Base-by-base conservation (phyloP, 106 monocot genomes). In the Cymbidium sinense region DNA sequence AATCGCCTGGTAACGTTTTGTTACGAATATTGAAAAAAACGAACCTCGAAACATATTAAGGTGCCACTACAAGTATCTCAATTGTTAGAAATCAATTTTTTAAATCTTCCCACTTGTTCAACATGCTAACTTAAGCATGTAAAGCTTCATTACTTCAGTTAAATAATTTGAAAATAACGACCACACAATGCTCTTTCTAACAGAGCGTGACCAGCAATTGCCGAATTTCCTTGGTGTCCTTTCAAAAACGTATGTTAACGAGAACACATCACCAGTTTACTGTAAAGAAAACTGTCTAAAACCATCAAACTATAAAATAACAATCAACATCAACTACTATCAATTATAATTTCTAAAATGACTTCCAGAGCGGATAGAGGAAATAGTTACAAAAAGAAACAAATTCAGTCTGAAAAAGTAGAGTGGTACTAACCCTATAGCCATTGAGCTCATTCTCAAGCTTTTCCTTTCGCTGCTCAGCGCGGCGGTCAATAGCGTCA, bases 401-500 rank as follows among this genome's bases (percentile, higher is more conserved):
- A 71, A 34, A 65, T 30, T 10, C 29, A 33, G 31, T 15, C 21
- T 13, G 67, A 71, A 71, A 34, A 71, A 71, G 20, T 21, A 21
- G n/a, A 43, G 20, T 7, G 50, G 33, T 41, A 39, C 76, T 58
- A 83, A 98, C 96, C 87, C 83, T 88, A 52, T 94, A 99, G 1
- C 88, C 90, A 78, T 92, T 99, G 72, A 94, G 92, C 72, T 99
- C 98, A 64, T 79, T 94, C 77, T 99, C 98, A 37, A 94, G 90
- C 81, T 99, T 94, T 75, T 92, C 92, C 83, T 85, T 88, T 28
- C 90, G 84, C 75, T 54, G 64, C 74, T 88, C 88, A 7, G 90
- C 98, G 15, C 92, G 83, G 28, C 91, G 88, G 23, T 94, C 90
- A 50, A 99, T 79, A 2, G 76, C 25, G 30, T 94, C 90, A 7